Evolutionary conservation across 306 rosid species (phyloP).

Genomic region (Rosa chinensis): DNA sequence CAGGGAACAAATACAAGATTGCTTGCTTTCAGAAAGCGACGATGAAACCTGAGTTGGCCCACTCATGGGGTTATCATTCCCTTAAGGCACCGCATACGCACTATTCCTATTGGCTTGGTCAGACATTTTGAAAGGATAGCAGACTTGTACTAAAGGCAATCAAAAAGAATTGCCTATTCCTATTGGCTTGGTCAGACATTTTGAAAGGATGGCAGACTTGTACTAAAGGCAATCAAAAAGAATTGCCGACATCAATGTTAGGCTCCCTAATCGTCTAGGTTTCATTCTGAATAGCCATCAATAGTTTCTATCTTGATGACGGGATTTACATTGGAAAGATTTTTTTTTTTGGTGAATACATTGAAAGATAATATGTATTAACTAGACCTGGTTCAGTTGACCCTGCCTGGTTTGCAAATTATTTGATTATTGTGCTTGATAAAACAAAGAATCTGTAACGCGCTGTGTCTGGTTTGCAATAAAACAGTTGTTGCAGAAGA

Average conservation of each 20-base stretch:
- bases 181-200: not conserved
- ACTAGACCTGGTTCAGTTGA: not conserved
- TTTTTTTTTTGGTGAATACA: no score
- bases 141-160: no score
- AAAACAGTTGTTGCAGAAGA: no score
- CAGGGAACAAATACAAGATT: constrained; percentile 92
- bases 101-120: not conserved
- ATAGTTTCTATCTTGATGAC: not conserved
- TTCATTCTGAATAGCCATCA: not conserved
- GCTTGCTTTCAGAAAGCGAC: constrained; percentile 72
- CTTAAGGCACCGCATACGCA: not conserved
- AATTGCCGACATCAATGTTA: not conserved
- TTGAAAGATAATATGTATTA: not conserved
- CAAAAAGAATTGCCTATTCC: not conserved
- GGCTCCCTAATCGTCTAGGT: not conserved
- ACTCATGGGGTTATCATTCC: constrained; percentile 11
- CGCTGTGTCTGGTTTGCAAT: no score
- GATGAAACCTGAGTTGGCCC: constrained; percentile 45
- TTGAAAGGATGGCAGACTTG: not conserved
- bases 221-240: not conserved
- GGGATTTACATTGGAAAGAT: not conserved
- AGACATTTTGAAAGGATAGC: not conserved
- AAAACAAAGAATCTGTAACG: not conserved
- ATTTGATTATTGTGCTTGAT: not conserved
- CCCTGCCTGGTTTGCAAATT: not conserved